These are phyloP conservation scores for Venturia nashicola DNA, from an alignment of 2,329 filamentous ascomycete species.

Conservation along the genomic window DNA sequence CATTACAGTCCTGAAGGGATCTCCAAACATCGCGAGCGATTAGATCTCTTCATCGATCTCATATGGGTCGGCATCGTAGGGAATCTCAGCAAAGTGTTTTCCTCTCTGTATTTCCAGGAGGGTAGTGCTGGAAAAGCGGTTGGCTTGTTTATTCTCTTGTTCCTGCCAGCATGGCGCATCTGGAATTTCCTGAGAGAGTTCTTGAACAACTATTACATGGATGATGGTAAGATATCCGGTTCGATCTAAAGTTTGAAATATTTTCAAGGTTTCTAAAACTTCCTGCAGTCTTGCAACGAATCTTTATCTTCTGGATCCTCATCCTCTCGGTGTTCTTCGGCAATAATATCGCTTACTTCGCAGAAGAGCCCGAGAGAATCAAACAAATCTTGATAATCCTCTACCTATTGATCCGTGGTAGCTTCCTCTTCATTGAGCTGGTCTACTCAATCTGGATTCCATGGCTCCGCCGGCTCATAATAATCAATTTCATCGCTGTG, in stretches of 20 bases:
- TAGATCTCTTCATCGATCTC: conserved; percentile 15
- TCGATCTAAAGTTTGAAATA: no score
- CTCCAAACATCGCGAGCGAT: conserved; percentile 6
- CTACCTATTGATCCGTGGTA: conserved; percentile 10
- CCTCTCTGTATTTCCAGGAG: conserved; percentile 1
- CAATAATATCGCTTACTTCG: conserved; percentile 12
- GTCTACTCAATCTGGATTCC: conserved; percentile 9
- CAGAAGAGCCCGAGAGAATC: neutral
- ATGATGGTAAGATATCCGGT: neutral
- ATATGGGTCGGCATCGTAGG: conserved; percentile 13
- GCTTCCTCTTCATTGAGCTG: neutral
- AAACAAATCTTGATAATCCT: conserved; percentile 8
- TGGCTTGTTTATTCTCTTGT: conserved; percentile 11
- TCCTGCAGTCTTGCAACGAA: no score
- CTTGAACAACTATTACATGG: conserved; percentile 10
- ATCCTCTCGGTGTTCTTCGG: conserved; percentile 12
- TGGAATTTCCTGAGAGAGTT: conserved; percentile 13
- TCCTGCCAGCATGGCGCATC: conserved; percentile 13
- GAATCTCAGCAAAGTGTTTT: conserved; percentile 12
- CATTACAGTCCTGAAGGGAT: conserved; percentile 1
- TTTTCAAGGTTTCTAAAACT: no score
- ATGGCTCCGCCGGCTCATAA: conserved; percentile 3
- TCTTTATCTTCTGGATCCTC: conserved; percentile 9
- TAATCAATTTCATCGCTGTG: neutral
- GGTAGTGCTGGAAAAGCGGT: conserved; percentile 1